These are phyloP conservation scores for Hirschfeldia incana DNA, from an alignment of 345 rosid genomes.

Conservation along the genomic window DNA sequence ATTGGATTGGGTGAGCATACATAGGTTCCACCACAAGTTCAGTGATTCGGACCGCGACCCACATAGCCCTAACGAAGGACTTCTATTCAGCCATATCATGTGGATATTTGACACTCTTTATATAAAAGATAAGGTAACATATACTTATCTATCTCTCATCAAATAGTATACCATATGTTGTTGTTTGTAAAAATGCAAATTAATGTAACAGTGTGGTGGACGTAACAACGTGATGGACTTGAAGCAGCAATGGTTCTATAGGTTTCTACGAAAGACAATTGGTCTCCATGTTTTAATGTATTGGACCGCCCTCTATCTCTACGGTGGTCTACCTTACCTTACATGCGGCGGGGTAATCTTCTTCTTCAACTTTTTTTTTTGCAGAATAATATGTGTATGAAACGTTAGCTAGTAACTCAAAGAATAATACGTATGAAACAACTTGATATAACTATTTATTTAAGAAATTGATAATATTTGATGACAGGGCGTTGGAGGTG, in stretches of 20 bases:
- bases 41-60: slow-evolving; percentile 87
- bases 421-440: background rate
- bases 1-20: slow-evolving; percentile 89
- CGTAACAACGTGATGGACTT: slow-evolving; percentile 77
- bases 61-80: slow-evolving; percentile 83
- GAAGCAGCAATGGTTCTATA: slow-evolving; percentile 72
- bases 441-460: background rate
- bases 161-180: background rate
- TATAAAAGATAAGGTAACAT: slow-evolving; percentile 50
- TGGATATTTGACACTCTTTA: slow-evolving; percentile 70
- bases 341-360: slow-evolving; percentile 78
- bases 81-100: slow-evolving; percentile 76
- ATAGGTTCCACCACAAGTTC: slow-evolving; percentile 81
- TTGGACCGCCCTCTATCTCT: slow-evolving; percentile 50
- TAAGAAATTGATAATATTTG: background rate
- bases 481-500: slow-evolving; percentile 62
- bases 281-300: slow-evolving; percentile 59
- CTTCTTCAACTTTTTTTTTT: too few species aligned
- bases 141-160: too few species aligned
- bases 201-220: slow-evolving; percentile 38
- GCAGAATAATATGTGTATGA: background rate
- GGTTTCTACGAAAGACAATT: slow-evolving; percentile 58
- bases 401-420: background rate
- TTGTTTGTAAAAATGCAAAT: background rate
- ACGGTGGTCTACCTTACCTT: slow-evolving; percentile 76